Evolutionary conservation across 2,329 filamentous ascomycete species (phyloP), one percentile per base, ranked within the genome.

Genomic region (Hirsutella thompsonii): DNA sequence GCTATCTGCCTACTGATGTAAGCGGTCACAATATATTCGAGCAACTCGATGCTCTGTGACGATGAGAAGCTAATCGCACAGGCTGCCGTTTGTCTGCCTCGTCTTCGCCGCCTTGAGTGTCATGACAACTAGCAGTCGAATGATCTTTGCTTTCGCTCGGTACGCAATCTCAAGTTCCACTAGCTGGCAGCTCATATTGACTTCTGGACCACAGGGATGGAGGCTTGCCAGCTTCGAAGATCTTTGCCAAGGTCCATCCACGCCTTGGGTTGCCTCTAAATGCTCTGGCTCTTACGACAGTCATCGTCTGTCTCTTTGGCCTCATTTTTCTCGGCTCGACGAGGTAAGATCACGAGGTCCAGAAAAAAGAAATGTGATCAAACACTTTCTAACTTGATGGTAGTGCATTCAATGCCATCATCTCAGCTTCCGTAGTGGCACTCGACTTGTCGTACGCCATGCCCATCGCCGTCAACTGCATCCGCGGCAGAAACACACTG

Each of bases 381-480:
- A 21, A 23, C 18, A n/a, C n/a, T 2, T 1, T 10, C 3, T 19
- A 6, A n/a, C n/a, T n/a, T n/a, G n/a, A n/a, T n/a, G n/a, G n/a
- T 16, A 52, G 70, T 44, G 81, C 81, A 0, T 84, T 86, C 59
- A 83, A 81, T 34, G 81, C 81, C 13, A 82, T 86, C 49, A 70
- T 82, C 1, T 76, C 79, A 0, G 74, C 81, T 0, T 81, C 79
- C 0, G 82, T 88, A 0, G 81, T 87, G 8, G 74, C 81, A 1
- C 68, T 89, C 0, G 76, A 80, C 6, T 62, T 88, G 5, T 81
- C 79, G 2, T 89, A 89, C 49, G 83, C 74, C 5, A 83, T 89
- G 32, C 84, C 83, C 0, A 74, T 85, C 37, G 67, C 72, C 0
- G 76, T 88, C 48, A 84, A 86, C 51, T 72, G 76, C 41, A 55